Percentiles rank a stretch among this genome's conserved stretches.
These are phyloP conservation scores for Hamigera avellanea DNA, from an alignment of 495 filamentous ascomycete species.

Conservation along the genomic window DNA sequence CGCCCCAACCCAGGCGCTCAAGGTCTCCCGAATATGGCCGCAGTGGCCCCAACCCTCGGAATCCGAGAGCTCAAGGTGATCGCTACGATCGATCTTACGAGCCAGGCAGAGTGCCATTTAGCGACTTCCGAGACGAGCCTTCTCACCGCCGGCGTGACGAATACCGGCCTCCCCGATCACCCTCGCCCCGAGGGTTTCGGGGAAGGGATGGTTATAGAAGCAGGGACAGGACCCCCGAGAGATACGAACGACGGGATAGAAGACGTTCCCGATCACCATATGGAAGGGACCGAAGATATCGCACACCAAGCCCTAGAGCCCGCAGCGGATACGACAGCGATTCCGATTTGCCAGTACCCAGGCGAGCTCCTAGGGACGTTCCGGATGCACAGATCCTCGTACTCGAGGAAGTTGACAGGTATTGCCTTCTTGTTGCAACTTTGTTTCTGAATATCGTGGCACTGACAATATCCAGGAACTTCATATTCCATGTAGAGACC, in stretches of 20 bases:
- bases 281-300: conserved; percentile 46
- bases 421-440: conserved; percentile 8
- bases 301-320: conserved; percentile 54
- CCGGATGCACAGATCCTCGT: conserved; percentile 88
- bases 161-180: conserved; percentile 51
- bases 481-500: conserved; percentile 69
- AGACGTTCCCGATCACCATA: conserved; percentile 60
- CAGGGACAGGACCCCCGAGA: conserved; percentile 42
- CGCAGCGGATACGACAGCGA: conserved; percentile 43
- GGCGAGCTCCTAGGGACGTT: conserved; percentile 61
- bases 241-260: conserved; percentile 47
- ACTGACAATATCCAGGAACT: conserved; percentile 41
- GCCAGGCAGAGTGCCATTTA: conserved; percentile 25
- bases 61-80: conserved; percentile 22
- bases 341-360: conserved; percentile 56
- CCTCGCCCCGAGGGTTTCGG: conserved; percentile 47
- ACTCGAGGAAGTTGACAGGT: conserved; percentile 66
- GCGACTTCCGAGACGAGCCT: conserved; percentile 39
- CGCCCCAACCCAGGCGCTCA: conserved; percentile 41
- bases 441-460: no score
- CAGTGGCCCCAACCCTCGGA: conserved; percentile 28
- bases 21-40: conserved; percentile 60
- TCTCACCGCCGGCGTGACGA: conserved; percentile 45
- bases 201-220: conserved; percentile 60
- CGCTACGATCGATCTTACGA: conserved; percentile 35